Evolutionary conservation across 2,329 filamentous ascomycete genomes (phyloP).

Genomic region (Xylaria multiplex): DNA sequence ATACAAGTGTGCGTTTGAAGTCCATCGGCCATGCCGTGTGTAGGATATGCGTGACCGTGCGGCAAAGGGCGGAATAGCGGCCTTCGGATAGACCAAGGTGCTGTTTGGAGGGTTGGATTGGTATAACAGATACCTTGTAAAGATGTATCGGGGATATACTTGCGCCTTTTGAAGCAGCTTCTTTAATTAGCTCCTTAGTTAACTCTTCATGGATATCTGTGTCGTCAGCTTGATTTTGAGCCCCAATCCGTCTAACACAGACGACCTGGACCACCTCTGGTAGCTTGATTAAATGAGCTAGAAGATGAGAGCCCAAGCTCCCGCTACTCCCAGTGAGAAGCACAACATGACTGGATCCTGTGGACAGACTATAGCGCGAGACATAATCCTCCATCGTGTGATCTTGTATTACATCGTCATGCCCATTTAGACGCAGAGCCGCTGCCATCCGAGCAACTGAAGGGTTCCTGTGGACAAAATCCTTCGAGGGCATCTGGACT

Average conservation of each 20-base stretch:
- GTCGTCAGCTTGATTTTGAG: too few species aligned
- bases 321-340: conserved; percentile 1
- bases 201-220: not conserved
- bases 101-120: conserved; percentile 7
- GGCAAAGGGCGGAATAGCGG: conserved; percentile 10
- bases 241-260: not conserved
- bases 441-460: too few species aligned
- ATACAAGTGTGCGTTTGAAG: conserved; percentile 9
- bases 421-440: too few species aligned
- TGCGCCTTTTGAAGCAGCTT: conserved; percentile 1
- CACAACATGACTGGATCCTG: not conserved
- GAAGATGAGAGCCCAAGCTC: conserved; percentile 7
- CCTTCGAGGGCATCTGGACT: too few species aligned
- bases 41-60: conserved; percentile 21
- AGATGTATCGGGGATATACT: not conserved
- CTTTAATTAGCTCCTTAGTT: not conserved
- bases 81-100: not conserved
- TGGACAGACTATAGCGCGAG: too few species aligned
- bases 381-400: too few species aligned
- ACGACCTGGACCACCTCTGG: conserved; percentile 4
- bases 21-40: conserved; percentile 32
- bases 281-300: not conserved
- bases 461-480: too few species aligned
- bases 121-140: conserved; percentile 14
- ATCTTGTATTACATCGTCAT: too few species aligned